Evolutionary conservation across 2,329 filamentous ascomycete genomes (phyloP), one percentile per base, ranked within the genome.

Genomic region (Aspergillus sp.): DNA sequence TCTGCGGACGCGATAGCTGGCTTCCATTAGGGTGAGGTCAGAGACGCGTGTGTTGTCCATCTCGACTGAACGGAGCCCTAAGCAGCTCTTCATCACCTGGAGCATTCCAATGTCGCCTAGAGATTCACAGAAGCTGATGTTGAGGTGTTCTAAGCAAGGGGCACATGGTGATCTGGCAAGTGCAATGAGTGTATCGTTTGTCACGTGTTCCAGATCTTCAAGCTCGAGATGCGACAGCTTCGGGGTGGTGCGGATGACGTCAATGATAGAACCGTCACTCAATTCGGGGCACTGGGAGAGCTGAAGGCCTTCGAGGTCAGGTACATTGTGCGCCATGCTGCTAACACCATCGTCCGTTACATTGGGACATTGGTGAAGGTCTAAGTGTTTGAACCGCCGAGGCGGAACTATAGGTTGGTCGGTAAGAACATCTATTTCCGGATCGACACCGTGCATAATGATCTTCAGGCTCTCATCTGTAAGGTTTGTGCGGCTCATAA

Each of bases 1-100:
- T 45, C 76, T 74, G 48, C 84, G 82, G 13, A 95, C 80, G 73
- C 88, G 86, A n/a, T 81, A 75, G 7, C 90, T 88, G 2, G 90
- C 89, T 73, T 96, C 91, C 48, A 84, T 81, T 7, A 97, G 81
- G 4, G 88, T 84, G 1, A 95, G 79, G 60, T 97, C 89, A 13
- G 88, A 91, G 53, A 95, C 83, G 42, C 87, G 83, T 0, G 91
- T 97, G 66, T 97, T 97, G 72, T 98, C 93, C 76, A 97, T 84
- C 45, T 94, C 88, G 12, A 95, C 72, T 25, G 78, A 87, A 43
- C 76, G 75, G 12, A 97, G 76, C 12, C 72, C 77, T 0, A 78
- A 76, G 66, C 90, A 95, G 25, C 77, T 79, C 60, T 89, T 88
- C 56, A 97, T 75, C 2, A 96, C 74, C 0, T 87, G 86, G 0